Evolutionary conservation across 306 rosid species (phyloP), one percentile per base, ranked within the genome.

Genomic region (Crataegus laevigata): DNA sequence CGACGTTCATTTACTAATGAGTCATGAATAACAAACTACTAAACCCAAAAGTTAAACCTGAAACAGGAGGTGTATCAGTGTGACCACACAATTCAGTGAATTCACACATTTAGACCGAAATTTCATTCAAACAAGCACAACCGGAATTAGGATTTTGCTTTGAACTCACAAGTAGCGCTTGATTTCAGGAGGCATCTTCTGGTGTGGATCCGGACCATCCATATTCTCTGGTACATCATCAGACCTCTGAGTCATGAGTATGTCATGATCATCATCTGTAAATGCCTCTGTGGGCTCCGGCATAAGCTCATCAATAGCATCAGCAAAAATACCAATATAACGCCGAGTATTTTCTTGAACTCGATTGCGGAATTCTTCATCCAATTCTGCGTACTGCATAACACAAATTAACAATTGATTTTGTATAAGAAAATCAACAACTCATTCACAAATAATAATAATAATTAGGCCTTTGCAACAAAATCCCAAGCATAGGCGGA

Each of bases 151-250:
- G 38, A 57, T 10, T 54, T 13, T 1, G 73, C 13, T 40, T 32
- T 11, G 45, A 71, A 71, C 96, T 88, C 82, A 96, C 99, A 70
- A 96, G 75, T 90, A 92, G 78, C 97, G 98, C 82, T 82, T 92
- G 77, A 96, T 96, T 84, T 89, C 98, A 5, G 97, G 84, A 80
- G 98, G 98, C 98, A 93, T 93, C 86, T 81, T 90, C 81, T 96
- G 99, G 81, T 42, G 86, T 4, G 98, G 98, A 77, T 96, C 98
- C 0, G 88, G 72, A 77, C 86, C 88, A 68, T 96, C 98, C 63
- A 78, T 61, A 70, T 87, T 89, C 67, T 90, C 98, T 0, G 84
- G 84, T 55, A 88, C 98, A 72, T 96, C 97, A 17, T 92, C 99
- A 42, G 97, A 87, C 81, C 99, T 89, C 74, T 96, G 97, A 5